phyloP scores from a whole-genome alignment of 1,284 basidiomycete species.

The Moesziomyces antarcticus region DNA sequence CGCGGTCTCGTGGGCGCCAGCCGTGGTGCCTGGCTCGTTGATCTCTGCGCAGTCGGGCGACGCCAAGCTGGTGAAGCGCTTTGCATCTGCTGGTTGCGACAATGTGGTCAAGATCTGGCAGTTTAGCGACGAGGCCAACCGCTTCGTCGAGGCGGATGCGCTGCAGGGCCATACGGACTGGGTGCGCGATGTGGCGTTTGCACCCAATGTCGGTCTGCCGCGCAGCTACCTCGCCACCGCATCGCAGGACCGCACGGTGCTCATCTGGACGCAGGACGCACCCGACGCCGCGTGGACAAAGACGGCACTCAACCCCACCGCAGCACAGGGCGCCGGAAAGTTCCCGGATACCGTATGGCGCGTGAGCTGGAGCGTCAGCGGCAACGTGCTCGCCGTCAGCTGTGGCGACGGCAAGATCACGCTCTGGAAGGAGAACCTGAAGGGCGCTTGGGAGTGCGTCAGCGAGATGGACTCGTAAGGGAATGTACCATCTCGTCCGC shows the following conservation, averaged over 20 bases:
- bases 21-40: conserved; percentile 82
- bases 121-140: conserved; percentile 70
- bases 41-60: conserved; percentile 49
- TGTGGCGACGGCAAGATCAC: conserved; percentile 98
- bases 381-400: conserved; percentile 94
- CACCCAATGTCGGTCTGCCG: conserved; percentile 93
- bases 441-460: conserved; percentile 94
- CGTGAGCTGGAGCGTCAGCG: conserved; percentile 95
- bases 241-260: conserved; percentile 86
- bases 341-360: conserved; percentile 79
- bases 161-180: conserved; percentile 82
- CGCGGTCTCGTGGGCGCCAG: conserved; percentile 96
- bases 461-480: conserved; percentile 55
- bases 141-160: conserved; percentile 60
- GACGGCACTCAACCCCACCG: conserved; percentile 80
- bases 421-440: conserved; percentile 97
- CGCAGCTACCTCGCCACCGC: conserved; percentile 95
- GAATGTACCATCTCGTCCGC: background rate
- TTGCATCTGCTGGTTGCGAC: conserved; percentile 95
- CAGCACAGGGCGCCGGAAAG: conserved; percentile 39
- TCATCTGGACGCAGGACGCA: conserved; percentile 92
- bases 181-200: conserved; percentile 98
- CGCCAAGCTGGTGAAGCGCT: conserved; percentile 68
- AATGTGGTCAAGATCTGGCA: conserved; percentile 95
- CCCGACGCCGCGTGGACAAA: conserved; percentile 84